Base-by-base conservation (phyloP, 2,329 filamentous ascomycete genomes). In the Thielaviopsis musarum region DNA sequence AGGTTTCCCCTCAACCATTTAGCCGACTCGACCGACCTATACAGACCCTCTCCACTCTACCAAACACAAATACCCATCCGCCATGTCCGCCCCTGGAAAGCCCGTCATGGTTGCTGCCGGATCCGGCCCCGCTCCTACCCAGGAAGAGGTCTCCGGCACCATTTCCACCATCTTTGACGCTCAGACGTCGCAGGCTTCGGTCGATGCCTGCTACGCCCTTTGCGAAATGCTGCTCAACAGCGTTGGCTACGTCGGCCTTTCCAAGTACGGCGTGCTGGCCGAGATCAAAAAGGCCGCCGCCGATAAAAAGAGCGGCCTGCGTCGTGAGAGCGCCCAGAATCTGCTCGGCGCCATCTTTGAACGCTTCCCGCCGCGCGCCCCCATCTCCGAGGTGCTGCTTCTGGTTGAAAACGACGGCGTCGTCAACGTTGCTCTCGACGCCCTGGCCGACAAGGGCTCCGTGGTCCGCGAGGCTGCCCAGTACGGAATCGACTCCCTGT, bases 341-440 rank as follows among this genome's bases (percentile, higher is more conserved):
- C 85, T 95, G 51, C 79, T 97, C 24, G 93, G 94, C 60, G 91
- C 94, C 59, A 77, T 98, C 54, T 91, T 97, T 67, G 93, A 98
- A 76, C 84, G 87, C 49, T 87, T 97, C 68, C 88, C 90, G 53
- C 76, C 82, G 54, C 80, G 83, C 65, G 85, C 93, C 69, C 85
- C 82, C 58, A 73, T 89, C 64, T 88, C 83, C 70, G 91, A 97
- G 73, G 82, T 88, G 56, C 74, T 90, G 52, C 85, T 98, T 64
- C 74, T 96, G 19, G 71, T 91, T n/a, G 83, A 93, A 68, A 86
- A 95, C 70, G 83, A 84, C 59, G 84, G 82, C 59, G 70, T 95
- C 61, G 74, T 96, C 10, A 71, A 78, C 41, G 76, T 83, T 63
- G 88, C 87, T 24, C 79, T 97, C 62, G 93, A 98, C 67, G 83